phyloP scores from a whole-genome alignment of 495 filamentous ascomycete species.

The Penicillium pulvis region DNA sequence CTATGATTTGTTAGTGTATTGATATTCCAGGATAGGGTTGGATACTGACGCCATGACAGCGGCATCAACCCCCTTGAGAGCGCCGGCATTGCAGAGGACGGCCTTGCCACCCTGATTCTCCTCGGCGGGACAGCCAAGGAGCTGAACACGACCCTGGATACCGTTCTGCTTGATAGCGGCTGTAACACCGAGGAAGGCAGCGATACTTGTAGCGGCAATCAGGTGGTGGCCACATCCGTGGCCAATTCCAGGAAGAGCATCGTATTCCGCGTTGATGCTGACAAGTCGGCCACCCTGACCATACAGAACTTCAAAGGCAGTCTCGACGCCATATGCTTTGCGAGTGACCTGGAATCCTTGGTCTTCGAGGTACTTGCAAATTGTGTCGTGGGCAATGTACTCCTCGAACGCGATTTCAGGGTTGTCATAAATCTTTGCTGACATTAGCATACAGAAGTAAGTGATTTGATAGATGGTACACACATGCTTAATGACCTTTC shows the following conservation, averaged over 20 bases:
- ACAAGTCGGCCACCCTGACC: slow-evolving; percentile 50
- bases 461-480: not conserved
- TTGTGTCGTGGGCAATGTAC: slow-evolving; percentile 52
- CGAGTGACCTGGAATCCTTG: slow-evolving; percentile 39
- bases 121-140: slow-evolving; percentile 67
- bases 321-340: slow-evolving; percentile 52
- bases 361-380: slow-evolving; percentile 46
- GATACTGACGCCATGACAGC: slow-evolving; percentile 24
- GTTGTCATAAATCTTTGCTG: slow-evolving; percentile 44
- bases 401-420: slow-evolving; percentile 59
- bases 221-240: slow-evolving; percentile 54
- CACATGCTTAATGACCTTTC: not conserved
- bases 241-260: slow-evolving; percentile 49
- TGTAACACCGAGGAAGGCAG: slow-evolving; percentile 48
- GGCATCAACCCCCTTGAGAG: slow-evolving; percentile 58
- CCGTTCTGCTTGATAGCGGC: slow-evolving; percentile 38
- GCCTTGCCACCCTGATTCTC: slow-evolving; percentile 68
- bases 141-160: slow-evolving; percentile 52
- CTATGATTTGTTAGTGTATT: not conserved
- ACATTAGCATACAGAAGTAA: not conserved
- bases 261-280: slow-evolving; percentile 62
- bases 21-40: slow-evolving; percentile 19
- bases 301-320: slow-evolving; percentile 56
- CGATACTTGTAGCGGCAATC: slow-evolving; percentile 46
- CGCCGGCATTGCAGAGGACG: slow-evolving; percentile 57